Evolutionary conservation across 1,139 yeast species (phyloP).

Genomic region (Pneumocystis canis): DNA sequence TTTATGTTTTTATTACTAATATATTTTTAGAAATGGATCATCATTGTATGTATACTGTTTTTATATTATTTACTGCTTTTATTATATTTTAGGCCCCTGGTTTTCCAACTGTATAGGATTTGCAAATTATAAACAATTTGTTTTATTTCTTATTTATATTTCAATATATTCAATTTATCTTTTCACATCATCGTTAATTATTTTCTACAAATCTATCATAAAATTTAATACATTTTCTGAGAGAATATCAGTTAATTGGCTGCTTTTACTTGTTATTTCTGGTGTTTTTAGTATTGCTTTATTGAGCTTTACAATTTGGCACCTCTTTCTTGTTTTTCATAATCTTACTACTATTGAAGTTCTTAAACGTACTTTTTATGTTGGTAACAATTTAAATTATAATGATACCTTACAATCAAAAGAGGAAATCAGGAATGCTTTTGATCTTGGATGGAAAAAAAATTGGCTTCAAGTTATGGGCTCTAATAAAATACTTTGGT

Average conservation of each 20-base stretch:
- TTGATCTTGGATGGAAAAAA: constrained; percentile 47
- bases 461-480: constrained; percentile 76
- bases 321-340: constrained; percentile 38
- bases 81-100: constrained; percentile 46
- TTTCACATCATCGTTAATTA: constrained; percentile 17
- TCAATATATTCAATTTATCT: constrained; percentile 36
- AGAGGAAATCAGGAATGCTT: constrained; percentile 39
- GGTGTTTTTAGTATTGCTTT: constrained; percentile 53
- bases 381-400: not conserved
- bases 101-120: constrained; percentile 80
- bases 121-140: constrained; percentile 59
- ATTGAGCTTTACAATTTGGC: constrained; percentile 42
- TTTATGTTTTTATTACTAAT: not conserved
- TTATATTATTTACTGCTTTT: not conserved
- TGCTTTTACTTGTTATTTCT: constrained; percentile 45
- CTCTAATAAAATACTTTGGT: constrained; percentile 44
- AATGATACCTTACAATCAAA: constrained; percentile 22
- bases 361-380: constrained; percentile 43
- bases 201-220: constrained; percentile 1
- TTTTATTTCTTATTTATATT: constrained; percentile 56
- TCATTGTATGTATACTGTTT: not conserved
- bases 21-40: constrained; percentile 8
- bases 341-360: constrained; percentile 77
- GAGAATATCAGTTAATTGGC: constrained; percentile 32
- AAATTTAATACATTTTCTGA: not conserved